phyloP scores from a whole-genome alignment of 805 yeast species.

The Kodamaea fukazawae region DNA sequence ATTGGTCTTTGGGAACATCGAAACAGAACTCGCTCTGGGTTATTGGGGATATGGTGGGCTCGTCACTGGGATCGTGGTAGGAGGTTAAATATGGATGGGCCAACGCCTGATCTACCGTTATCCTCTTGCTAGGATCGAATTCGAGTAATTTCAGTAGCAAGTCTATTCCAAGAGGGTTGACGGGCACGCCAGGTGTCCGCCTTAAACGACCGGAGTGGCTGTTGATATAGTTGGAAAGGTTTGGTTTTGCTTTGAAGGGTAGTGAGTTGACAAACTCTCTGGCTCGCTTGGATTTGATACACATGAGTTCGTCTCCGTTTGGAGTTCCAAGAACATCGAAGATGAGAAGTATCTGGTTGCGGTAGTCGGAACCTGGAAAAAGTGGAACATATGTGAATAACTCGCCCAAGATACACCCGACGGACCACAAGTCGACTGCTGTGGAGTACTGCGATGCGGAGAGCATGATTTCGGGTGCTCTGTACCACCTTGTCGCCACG shows the following conservation, averaged over 20 bases:
- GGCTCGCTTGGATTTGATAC: conserved; percentile 25
- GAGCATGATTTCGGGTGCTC: conserved; percentile 83
- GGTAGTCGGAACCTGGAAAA: conserved; percentile 74
- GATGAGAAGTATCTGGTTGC: conserved; percentile 63
- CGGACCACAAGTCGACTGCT: conserved; percentile 79
- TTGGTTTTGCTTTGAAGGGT: conserved; percentile 19
- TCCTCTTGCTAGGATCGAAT: conserved; percentile 69
- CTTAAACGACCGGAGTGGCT: conserved; percentile 20
- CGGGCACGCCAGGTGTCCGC: conserved; percentile 13
- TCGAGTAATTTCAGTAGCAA: conserved; percentile 43
- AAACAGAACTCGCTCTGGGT: conserved; percentile 26
- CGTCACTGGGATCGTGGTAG: conserved; percentile 44
- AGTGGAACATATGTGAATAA: conserved; percentile 59
- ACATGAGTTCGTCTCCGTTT: conserved; percentile 20
- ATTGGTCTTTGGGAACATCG: conserved; percentile 17
- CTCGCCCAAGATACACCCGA: conserved; percentile 77
- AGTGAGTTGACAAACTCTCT: conserved; percentile 24
- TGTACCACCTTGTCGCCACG: conserved; percentile 82
- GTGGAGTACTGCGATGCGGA: conserved; percentile 69
- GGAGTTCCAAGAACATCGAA: conserved; percentile 74
- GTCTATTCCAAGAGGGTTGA: conserved; percentile 30
- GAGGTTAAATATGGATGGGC: conserved; percentile 81
- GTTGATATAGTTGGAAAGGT: conserved; percentile 18
- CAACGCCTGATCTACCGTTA: conserved; percentile 73
- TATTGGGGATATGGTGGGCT: conserved; percentile 26